A percentile compares a stretch with the other conserved stretches of the same genome.
These are phyloP conservation scores for Lanmaoa pseudosensibilis DNA, from an alignment of 768 basidiomycete genomes.

Conservation along the genomic window DNA sequence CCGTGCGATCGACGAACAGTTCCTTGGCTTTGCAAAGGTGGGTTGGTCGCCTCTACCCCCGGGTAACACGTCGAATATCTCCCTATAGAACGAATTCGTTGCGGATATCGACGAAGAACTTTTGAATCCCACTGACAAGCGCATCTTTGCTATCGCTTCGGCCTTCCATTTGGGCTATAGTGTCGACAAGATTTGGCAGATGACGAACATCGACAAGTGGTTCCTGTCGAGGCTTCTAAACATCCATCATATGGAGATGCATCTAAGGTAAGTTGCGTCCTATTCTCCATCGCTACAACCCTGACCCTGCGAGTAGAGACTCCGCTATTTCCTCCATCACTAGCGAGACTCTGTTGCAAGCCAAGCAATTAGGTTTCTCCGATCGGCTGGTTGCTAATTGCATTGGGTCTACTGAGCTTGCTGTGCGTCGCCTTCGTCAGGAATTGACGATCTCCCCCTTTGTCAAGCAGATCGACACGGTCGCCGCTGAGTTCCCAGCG, in stretches of 20 bases:
- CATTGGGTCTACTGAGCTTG: slow-evolving; percentile 89
- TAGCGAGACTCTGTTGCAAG: slow-evolving; percentile 62
- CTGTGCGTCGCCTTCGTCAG: slow-evolving; percentile 85
- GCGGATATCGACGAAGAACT: slow-evolving; percentile 94
- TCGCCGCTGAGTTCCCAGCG: slow-evolving; percentile 98
- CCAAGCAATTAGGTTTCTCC: slow-evolving; percentile 96
- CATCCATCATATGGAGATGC: slow-evolving; percentile 79
- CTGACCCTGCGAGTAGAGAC: slow-evolving; percentile 41
- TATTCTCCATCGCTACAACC: neutral
- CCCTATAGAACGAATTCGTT: slow-evolving; percentile 75
- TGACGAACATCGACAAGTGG: slow-evolving; percentile 99
- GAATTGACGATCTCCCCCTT: slow-evolving; percentile 83
- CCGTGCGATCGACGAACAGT: slow-evolving; percentile 93
- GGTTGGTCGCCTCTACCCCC: slow-evolving; percentile 1
- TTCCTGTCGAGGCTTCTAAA: slow-evolving; percentile 88
- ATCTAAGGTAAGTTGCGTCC: slow-evolving; percentile 56
- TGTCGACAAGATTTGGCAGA: slow-evolving; percentile 94
- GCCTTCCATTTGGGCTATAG: slow-evolving; percentile 92
- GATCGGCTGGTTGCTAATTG: slow-evolving; percentile 85
- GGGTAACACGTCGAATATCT: neutral
- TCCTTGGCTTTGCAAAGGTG: slow-evolving; percentile 88
- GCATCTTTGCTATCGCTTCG: slow-evolving; percentile 93
- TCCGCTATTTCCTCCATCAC: slow-evolving; percentile 67
- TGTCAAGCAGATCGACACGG: slow-evolving; percentile 99
- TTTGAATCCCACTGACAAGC: slow-evolving; percentile 92